A percentile compares a stretch with the other conserved stretches of the same genome.
phyloP scores from a whole-genome alignment of 1,139 yeast species.

The Scheffersomyces stambukii region DNA sequence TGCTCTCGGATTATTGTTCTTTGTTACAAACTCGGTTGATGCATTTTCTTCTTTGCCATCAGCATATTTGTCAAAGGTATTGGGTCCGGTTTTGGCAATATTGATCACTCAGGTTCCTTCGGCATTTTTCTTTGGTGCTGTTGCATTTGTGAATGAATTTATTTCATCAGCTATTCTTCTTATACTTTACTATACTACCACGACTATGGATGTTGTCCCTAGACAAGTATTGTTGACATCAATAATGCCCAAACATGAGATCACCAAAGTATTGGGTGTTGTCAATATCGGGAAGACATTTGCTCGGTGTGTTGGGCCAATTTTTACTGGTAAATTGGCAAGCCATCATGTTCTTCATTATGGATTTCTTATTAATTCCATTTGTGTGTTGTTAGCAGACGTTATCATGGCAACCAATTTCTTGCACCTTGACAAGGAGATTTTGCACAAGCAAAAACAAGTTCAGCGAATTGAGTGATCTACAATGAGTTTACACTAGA shows the following conservation, averaged over 20 bases:
- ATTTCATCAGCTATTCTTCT: slow-evolving; percentile 47
- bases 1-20: slow-evolving; percentile 50
- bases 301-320: slow-evolving; percentile 79
- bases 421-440: slow-evolving; percentile 33
- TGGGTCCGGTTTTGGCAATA: slow-evolving; percentile 81
- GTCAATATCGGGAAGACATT: slow-evolving; percentile 84
- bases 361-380: slow-evolving; percentile 64
- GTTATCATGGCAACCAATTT: slow-evolving; percentile 37
- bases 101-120: slow-evolving; percentile 78
- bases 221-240: slow-evolving; percentile 75
- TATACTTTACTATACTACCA: slow-evolving; percentile 49
- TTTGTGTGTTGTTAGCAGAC: slow-evolving; percentile 46
- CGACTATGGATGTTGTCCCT: slow-evolving; percentile 89
- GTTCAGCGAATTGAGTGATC: too few species aligned
- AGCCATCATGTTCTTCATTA: slow-evolving; percentile 42
- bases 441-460: slow-evolving; percentile 26
- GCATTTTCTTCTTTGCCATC: slow-evolving; percentile 21
- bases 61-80: slow-evolving; percentile 58
- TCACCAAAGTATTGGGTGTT: slow-evolving; percentile 76
- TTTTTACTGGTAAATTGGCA: slow-evolving; percentile 73
- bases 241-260: slow-evolving; percentile 56
- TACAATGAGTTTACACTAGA: too few species aligned
- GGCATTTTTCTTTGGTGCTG: slow-evolving; percentile 49
- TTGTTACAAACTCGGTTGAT: slow-evolving; percentile 35
- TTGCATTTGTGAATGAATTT: slow-evolving; percentile 23